These are phyloP conservation scores for Globisporangium cederbergense DNA, from an alignment of 352 stramenopile genomes.

Conservation along the genomic window DNA sequence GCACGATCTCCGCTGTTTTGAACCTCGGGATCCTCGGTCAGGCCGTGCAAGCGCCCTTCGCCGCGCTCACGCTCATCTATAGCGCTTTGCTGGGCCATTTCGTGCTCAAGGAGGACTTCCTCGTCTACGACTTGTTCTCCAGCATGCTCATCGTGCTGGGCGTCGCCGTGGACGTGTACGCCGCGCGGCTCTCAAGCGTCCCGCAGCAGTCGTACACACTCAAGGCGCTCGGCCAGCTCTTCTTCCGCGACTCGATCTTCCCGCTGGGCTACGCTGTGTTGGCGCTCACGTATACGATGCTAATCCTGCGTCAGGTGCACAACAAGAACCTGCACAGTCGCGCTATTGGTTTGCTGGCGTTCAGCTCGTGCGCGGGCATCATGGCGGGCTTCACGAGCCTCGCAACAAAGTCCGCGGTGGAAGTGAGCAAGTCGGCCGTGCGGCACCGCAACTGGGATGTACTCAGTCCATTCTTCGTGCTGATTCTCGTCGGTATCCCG, in stretches of 20 bases:
- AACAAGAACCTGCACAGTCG: constrained; percentile 43
- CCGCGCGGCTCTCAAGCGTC: constrained; percentile 41
- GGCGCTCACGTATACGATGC: constrained; percentile 39
- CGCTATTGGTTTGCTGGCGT: constrained; percentile 48
- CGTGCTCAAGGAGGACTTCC: constrained; percentile 54
- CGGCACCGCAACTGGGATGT: constrained; percentile 36
- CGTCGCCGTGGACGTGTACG: constrained; percentile 59
- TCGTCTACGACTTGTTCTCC: constrained; percentile 47
- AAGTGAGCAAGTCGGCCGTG: constrained; percentile 57
- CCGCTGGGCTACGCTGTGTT: constrained; percentile 49
- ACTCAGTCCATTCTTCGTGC: constrained; percentile 67
- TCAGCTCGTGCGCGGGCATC: constrained; percentile 68
- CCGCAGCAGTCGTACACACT: constrained; percentile 55
- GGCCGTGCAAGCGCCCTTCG: constrained; percentile 75
- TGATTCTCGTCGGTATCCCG: constrained; percentile 57
- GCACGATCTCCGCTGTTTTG: constrained; percentile 65
- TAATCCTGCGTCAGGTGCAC: constrained; percentile 57
- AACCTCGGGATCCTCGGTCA: constrained; percentile 76
- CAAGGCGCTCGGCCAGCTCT: constrained; percentile 35
- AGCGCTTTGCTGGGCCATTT: constrained; percentile 64
- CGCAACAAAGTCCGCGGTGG: constrained; percentile 69
- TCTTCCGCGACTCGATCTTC: constrained; percentile 58
- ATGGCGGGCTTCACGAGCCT: constrained; percentile 79
- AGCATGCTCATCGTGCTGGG: constrained; percentile 62
- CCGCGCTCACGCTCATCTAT: constrained; percentile 78